A percentile compares a stretch with the other conserved stretches of the same genome.
Evolutionary conservation across 768 basidiomycete species (phyloP).

Genomic region (Daedaleopsis sinensis): DNA sequence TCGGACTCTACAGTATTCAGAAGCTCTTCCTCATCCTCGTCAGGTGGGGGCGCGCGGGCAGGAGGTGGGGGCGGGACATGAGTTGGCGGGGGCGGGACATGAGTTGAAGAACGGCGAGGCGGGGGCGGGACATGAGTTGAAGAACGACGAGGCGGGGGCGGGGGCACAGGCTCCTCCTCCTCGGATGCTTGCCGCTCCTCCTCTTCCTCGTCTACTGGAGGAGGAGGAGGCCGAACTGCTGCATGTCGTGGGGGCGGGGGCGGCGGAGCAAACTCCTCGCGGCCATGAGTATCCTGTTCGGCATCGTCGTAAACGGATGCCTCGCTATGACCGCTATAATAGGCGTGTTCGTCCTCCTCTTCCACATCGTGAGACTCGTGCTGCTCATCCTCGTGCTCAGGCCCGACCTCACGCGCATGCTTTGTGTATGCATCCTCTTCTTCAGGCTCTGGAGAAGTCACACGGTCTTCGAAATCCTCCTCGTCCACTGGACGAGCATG

Average conservation of each 20-base stretch:
- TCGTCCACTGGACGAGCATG: neutral
- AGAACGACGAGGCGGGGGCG: conserved; percentile 15
- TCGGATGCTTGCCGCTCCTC: neutral
- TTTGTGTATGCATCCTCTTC: conserved; percentile 10
- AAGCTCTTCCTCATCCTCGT: conserved; percentile 2
- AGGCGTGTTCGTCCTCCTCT: neutral
- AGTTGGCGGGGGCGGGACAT: no score
- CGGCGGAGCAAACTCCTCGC: conserved; percentile 4
- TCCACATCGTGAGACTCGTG: neutral
- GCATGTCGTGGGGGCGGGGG: conserved; percentile 21
- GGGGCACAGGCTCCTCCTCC: neutral
- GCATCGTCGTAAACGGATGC: neutral
- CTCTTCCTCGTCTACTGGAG: neutral
- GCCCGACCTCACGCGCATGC: conserved; percentile 9
- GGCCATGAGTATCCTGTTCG: neutral
- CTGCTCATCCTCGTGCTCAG: conserved; percentile 6
- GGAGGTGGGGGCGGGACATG: no score
- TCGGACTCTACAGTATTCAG: conserved; percentile 1
- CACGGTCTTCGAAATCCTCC: conserved; percentile 2
- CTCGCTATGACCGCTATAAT: neutral
- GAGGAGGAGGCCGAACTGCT: conserved; percentile 2
- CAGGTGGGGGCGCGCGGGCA: conserved; percentile 2
- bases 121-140: conserved; percentile 2
- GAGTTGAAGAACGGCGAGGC: conserved; percentile 15
- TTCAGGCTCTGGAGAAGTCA: neutral